phyloP scores from a whole-genome alignment of 2,329 filamentous ascomycete species.

The Penicillium sp. region DNA sequence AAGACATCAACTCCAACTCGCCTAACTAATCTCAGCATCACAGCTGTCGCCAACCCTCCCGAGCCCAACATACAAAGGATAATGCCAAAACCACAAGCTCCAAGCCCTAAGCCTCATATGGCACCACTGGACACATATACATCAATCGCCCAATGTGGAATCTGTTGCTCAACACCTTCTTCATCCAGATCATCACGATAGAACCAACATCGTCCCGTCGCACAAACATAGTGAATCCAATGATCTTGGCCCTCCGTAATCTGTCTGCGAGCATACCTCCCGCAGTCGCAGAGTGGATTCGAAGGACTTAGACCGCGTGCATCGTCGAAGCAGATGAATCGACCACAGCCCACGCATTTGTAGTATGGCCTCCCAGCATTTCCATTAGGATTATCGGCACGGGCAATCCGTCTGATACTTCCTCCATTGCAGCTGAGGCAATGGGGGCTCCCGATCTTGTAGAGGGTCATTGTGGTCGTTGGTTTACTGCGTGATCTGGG shows the following conservation, averaged over 20 bases:
- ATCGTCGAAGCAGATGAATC: constrained; percentile 10
- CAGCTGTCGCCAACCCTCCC: too few relatives aligned
- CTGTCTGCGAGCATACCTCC: constrained; percentile 6
- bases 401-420: not conserved
- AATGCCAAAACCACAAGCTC: not conserved
- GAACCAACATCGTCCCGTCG: constrained; percentile 3
- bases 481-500: not conserved
- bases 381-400: not conserved
- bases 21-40: not conserved
- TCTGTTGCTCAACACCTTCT: not conserved
- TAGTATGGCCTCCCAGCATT: constrained; percentile 4
- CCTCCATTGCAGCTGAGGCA: not conserved
- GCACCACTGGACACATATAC: not conserved
- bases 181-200: not conserved
- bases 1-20: too few relatives aligned
- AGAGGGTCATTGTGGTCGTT: not conserved
- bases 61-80: not conserved
- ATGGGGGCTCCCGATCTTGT: not conserved
- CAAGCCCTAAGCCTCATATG: not conserved
- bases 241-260: not conserved
- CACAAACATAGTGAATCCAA: constrained; percentile 12
- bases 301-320: constrained; percentile 2
- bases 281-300: constrained; percentile 9
- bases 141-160: not conserved
- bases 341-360: not conserved